Evolutionary conservation across 495 filamentous ascomycete species (phyloP).

Genomic region (Parathielavia hyrcaniae): DNA sequence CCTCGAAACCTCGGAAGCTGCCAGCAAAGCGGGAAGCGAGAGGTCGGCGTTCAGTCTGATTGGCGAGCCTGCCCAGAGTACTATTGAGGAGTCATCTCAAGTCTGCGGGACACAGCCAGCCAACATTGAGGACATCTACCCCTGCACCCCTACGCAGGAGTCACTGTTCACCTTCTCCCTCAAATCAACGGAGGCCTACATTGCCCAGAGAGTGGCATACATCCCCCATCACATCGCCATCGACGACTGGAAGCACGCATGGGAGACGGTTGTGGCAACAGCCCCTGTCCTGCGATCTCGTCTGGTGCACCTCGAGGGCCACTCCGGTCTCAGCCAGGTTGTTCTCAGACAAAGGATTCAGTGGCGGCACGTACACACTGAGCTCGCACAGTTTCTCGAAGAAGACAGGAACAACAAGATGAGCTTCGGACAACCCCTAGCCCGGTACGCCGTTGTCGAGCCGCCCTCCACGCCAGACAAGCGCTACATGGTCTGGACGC

Average conservation of each 20-base stretch:
- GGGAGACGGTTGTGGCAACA: constrained; percentile 44
- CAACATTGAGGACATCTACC: constrained; percentile 52
- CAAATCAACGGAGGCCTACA: constrained; percentile 48
- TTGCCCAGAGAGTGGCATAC: constrained; percentile 45
- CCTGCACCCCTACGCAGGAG: constrained; percentile 61
- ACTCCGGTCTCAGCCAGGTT: constrained; percentile 47
- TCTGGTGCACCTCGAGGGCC: constrained; percentile 46
- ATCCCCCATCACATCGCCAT: constrained; percentile 43
- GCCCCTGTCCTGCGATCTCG: constrained; percentile 52
- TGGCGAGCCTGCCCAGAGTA: neutral
- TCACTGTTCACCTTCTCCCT: constrained; percentile 48
- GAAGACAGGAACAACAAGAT: constrained; percentile 27
- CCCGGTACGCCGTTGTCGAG: constrained; percentile 24
- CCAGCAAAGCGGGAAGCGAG: neutral
- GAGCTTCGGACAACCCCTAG: constrained; percentile 20
- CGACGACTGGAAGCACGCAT: constrained; percentile 47
- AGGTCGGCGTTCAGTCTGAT: constrained; percentile 19
- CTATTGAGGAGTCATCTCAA: constrained; percentile 35
- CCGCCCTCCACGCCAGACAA: neutral
- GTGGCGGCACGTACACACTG: constrained; percentile 38
- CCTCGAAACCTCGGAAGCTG: neutral
- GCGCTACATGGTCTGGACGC: constrained; percentile 34
- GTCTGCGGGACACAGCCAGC: constrained; percentile 40
- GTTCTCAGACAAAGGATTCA: constrained; percentile 34
- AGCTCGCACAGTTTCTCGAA: constrained; percentile 43